These are phyloP conservation scores for Amorphotheca resinae DNA, from an alignment of 495 filamentous ascomycete species.

Conservation along the genomic window DNA sequence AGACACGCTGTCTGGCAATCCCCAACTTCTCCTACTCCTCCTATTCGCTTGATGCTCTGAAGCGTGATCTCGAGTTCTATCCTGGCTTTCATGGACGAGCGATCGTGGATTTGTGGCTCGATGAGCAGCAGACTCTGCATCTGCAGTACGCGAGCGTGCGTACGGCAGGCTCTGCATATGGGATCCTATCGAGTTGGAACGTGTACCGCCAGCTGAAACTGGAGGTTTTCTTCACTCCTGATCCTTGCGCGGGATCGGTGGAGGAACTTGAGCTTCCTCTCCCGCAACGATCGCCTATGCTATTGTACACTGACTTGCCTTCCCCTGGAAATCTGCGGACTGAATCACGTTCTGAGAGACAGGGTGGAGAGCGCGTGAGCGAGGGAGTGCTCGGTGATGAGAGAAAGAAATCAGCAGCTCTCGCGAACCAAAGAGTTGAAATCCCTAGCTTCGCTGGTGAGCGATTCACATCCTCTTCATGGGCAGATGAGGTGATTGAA, in stretches of 20 bases:
- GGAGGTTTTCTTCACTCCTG: constrained; percentile 2
- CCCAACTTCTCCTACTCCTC: constrained; percentile 7
- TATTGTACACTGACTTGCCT: neutral
- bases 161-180: constrained; percentile 2
- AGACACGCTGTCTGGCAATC: constrained; percentile 13
- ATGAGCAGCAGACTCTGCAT: constrained; percentile 8
- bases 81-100: too few relatives aligned
- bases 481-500: constrained; percentile 18
- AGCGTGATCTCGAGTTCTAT: too few relatives aligned
- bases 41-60: too few relatives aligned
- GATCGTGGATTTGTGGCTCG: constrained; percentile 1
- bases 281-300: neutral
- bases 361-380: neutral
- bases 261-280: constrained; percentile 7
- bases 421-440: constrained; percentile 7
- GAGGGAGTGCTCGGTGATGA: neutral
- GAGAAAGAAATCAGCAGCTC: constrained; percentile 3
- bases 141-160: constrained; percentile 14
- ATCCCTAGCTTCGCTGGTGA: constrained; percentile 10
- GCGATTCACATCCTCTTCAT: neutral
- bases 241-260: constrained; percentile 14
- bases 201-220: neutral
- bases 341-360: neutral
- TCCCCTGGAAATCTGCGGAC: neutral
- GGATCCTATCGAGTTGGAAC: neutral